Base-by-base conservation (phyloP, 1,284 basidiomycete species). In the Apiotrichum siamense region DNA sequence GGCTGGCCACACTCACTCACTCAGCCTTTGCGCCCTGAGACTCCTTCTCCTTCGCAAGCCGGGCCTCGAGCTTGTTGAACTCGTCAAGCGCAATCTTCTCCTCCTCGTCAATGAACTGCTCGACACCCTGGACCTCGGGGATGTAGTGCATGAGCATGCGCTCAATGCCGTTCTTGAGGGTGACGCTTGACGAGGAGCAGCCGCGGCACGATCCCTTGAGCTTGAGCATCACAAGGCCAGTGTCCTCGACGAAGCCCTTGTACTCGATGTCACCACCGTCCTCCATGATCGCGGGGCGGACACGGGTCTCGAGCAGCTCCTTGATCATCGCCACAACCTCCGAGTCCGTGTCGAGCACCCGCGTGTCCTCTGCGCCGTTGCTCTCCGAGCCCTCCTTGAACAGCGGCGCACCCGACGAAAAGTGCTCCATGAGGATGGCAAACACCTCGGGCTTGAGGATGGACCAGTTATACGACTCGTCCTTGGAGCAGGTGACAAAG, bases 281-380 rank as follows among this genome's bases (percentile, higher is more conserved):
- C 59, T 77, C 76, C 86, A 93, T 91, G 61, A 98, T 97, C 2
- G 93, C 89, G 1, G 96, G 94, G 46, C 96, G 77, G 15, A 98
- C 91, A 7, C 94, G 78, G 0, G 94, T 97, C 70, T 97, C 94
- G 50, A 98, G 77, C 44, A 98, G 72, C 75, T 98, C 94, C 75
- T 98, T 98, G 67, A 98, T 93, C 94, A 98, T 98, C 13, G 90
- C 96, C 3, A 98, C 90, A 1, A 90, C 88, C 71, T 98, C 94
- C n/a, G 87, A 87, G 70, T 98, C 94, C 1, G 87, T 89, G 64
- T 97, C 94, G 33, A 97, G 77, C 59, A 98, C 96, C 50, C 82
- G 80, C n/a, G 93, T 97, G 73, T 98, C 96, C 72, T 92, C 88
- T 4, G 90, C 88, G 44, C 86, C 86, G 43, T 88, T 86, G 70